Base-by-base conservation (phyloP, 2,329 filamentous ascomycete genomes). In the Botrytis hyacinthi region DNA sequence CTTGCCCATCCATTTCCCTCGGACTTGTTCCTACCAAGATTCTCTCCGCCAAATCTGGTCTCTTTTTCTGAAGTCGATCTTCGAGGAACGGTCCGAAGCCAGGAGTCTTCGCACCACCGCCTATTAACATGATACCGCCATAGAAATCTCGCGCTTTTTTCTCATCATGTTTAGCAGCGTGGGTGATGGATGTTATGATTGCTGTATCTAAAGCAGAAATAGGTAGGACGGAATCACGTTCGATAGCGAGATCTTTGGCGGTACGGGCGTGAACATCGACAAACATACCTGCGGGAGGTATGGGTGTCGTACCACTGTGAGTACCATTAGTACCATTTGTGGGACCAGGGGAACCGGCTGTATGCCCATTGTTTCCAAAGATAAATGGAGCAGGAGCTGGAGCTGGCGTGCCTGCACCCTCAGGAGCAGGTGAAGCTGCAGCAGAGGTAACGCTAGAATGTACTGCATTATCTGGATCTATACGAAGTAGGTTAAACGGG, bases 1-100 rank as follows among this genome's bases (percentile, higher is more conserved):
- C 95, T 83, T 98, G 94, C 74, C 96, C 94, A 83, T 99, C 96
- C 85, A 99, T 92, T 79, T 99, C 96, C 79, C 95, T 87, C 0
- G 96, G 96, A 87, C 87, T 96, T 75, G 87, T 85, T 75, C 88
- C 90, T 70, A 91, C 89, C 37, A 90, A 83, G 75, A 91, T 89
- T 74, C 86, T 85, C 46, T 91, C 90, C 32, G 83, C 82, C 62
- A 91, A 82, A 76, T 91, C 89, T 6, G 88, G 88, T 61, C 88
- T 83, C 68, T 91, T 86, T 75, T 87, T 86, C 79, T 93, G 91
- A 69, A 98, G 87, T 78, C 90, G 89, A 80, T 95, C 92, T 83
- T 99, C 96, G 3, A 99, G 86, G 75, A 93, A 93, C 3, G 91
- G 87, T 35, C 93, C 91, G 79, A 99, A 92, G 9, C 93, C 89